These are phyloP conservation scores for Xylaria sp. DNA, from an alignment of 2,329 filamentous ascomycete species.

Conservation along the genomic window DNA sequence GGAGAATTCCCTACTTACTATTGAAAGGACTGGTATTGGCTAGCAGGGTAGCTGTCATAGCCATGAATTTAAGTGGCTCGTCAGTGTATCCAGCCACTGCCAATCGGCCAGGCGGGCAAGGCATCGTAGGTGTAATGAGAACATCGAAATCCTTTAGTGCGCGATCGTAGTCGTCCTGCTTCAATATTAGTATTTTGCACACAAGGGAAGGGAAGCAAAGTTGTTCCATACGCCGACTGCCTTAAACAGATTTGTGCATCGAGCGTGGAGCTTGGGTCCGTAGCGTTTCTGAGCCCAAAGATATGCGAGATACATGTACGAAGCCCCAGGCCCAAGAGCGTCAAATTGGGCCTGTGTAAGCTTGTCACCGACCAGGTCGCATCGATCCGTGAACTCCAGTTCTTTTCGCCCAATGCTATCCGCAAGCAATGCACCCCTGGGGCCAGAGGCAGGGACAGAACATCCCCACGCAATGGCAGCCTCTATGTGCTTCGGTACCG, in stretches of 20 bases:
- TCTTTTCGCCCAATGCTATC: slow-evolving; percentile 34
- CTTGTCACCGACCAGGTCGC: slow-evolving; percentile 29
- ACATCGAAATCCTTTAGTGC: slow-evolving; percentile 36
- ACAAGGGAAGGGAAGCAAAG: background rate
- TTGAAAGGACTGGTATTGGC: slow-evolving; percentile 36
- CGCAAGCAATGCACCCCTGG: slow-evolving; percentile 30
- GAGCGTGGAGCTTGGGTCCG: slow-evolving; percentile 33
- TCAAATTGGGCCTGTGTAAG: slow-evolving; percentile 38
- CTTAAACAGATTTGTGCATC: slow-evolving; percentile 35
- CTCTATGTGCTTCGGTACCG: slow-evolving; percentile 39
- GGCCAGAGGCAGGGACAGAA: background rate
- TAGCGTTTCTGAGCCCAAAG: slow-evolving; percentile 36
- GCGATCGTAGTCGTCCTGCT: slow-evolving; percentile 36
- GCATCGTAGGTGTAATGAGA: slow-evolving; percentile 39
- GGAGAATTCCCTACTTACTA: slow-evolving; percentile 22
- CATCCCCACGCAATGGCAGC: slow-evolving; percentile 30
- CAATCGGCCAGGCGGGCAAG: slow-evolving; percentile 28
- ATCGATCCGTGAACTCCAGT: slow-evolving; percentile 35
- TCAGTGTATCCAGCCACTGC: slow-evolving; percentile 25
- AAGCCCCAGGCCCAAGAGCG: slow-evolving; percentile 35
- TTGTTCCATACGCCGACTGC: slow-evolving; percentile 27
- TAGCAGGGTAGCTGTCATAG: slow-evolving; percentile 25
- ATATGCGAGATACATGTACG: slow-evolving; percentile 34
- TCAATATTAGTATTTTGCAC: background rate
- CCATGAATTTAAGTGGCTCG: slow-evolving; percentile 27